phyloP scores from a whole-genome alignment of 768 basidiomycete genomes.

The Mycena sanguinolenta region DNA sequence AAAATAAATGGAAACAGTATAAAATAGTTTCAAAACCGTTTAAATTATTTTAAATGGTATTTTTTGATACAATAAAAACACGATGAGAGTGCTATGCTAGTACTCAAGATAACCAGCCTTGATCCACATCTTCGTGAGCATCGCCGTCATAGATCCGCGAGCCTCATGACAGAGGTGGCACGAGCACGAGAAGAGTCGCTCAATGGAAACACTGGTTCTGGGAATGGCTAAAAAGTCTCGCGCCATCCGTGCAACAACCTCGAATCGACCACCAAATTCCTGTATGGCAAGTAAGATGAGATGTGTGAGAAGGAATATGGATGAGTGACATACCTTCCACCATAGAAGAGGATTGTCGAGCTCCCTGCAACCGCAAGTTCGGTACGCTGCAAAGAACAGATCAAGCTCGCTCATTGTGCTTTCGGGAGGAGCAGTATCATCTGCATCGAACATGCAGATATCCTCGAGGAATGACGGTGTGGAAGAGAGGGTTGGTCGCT shows the following conservation, averaged over 20 bases:
- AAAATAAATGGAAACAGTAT: no score
- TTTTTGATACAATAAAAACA: no score
- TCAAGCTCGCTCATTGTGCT: background rate
- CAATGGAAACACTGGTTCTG: slow-evolving; percentile 26
- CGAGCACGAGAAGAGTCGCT: slow-evolving; percentile 42
- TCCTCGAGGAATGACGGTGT: no score
- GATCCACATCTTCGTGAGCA: slow-evolving; percentile 42
- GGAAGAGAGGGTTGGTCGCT: no score
- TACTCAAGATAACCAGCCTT: background rate
- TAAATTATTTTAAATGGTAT: no score
- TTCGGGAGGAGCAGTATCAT: background rate
- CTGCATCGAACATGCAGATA: background rate
- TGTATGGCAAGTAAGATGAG: background rate
- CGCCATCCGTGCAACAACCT: slow-evolving; percentile 19
- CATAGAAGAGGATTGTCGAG: background rate
- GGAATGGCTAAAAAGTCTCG: slow-evolving; percentile 39
- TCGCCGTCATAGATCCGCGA: slow-evolving; percentile 38
- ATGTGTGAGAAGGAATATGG: background rate
- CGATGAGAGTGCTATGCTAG: no score
- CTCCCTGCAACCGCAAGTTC: background rate
- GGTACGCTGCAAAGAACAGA: background rate
- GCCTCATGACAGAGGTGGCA: slow-evolving; percentile 39
- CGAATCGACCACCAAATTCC: slow-evolving; percentile 1
- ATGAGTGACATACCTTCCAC: slow-evolving; percentile 13
- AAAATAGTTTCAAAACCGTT: no score